These are phyloP conservation scores for Cantharellus cinnabarinus DNA, from an alignment of 768 basidiomycete species.

Conservation along the genomic window DNA sequence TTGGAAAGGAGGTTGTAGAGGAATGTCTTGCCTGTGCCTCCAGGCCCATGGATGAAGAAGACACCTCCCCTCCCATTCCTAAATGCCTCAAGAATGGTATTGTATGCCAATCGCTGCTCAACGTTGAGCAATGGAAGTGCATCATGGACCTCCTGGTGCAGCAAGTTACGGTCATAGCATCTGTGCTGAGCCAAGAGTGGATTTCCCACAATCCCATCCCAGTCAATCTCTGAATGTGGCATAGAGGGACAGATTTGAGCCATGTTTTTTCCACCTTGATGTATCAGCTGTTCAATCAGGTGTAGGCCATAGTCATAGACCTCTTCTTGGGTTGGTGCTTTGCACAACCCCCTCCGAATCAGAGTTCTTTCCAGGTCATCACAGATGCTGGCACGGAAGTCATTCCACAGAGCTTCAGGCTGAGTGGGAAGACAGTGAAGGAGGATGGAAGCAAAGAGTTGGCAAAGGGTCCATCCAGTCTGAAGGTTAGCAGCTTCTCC, in stretches of 20 bases:
- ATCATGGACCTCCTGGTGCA: not conserved
- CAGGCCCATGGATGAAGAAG: constrained; percentile 25
- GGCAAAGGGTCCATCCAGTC: constrained; percentile 18
- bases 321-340: constrained; percentile 15
- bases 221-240: constrained; percentile 1
- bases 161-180: constrained; percentile 5
- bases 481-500: constrained; percentile 23
- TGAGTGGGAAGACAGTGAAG: constrained; percentile 13
- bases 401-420: constrained; percentile 21
- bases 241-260: constrained; percentile 8
- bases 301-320: constrained; percentile 25
- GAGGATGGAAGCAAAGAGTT: constrained; percentile 24
- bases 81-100: constrained; percentile 15
- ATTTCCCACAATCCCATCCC: constrained; percentile 5
- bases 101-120: constrained; percentile 15
- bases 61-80: constrained; percentile 7
- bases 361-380: constrained; percentile 19
- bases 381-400: constrained; percentile 20
- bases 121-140: constrained; percentile 13
- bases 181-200: constrained; percentile 9
- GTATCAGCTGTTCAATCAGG: constrained; percentile 18
- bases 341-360: constrained; percentile 6
- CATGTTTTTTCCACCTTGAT: constrained; percentile 12
- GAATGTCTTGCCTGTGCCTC: constrained; percentile 29
- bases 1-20: constrained; percentile 20